Percentiles rank a stretch among this genome's conserved stretches.
Evolutionary conservation across 129 eudicot genomes (phyloP).

Genomic region (Tagetes erecta): DNA sequence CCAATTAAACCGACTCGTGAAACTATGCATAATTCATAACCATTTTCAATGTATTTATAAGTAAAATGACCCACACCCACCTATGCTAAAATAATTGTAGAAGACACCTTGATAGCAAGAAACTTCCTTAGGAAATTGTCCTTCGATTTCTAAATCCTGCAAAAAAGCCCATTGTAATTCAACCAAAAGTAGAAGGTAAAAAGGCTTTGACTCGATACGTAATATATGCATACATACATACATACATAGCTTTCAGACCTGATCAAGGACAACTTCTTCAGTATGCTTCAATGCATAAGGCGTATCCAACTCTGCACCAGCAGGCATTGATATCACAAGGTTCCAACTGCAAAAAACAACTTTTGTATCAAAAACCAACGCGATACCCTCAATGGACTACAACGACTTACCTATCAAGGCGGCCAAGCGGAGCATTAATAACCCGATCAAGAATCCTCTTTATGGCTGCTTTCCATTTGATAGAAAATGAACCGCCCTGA

Average conservation of each 20-base stretch:
- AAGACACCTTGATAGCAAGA: constrained; percentile 82
- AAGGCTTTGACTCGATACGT: not conserved
- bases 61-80: constrained; percentile 32
- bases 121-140: constrained; percentile 56
- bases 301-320: constrained; percentile 53
- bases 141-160: constrained; percentile 64
- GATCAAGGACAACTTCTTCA: constrained; percentile 63
- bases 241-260: constrained; percentile 41
- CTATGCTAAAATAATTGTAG: constrained; percentile 93
- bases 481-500: constrained; percentile 85
- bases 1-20: not conserved
- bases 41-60: not conserved
- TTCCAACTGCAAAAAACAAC: constrained; percentile 67
- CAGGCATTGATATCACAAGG: constrained; percentile 66
- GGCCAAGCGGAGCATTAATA: constrained; percentile 38
- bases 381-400: not conserved
- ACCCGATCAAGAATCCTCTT: constrained; percentile 62
- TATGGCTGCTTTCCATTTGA: constrained; percentile 66
- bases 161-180: constrained; percentile 19
- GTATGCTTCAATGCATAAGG: constrained; percentile 65
- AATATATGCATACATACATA: not conserved
- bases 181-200: not conserved
- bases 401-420: constrained; percentile 52
- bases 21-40: not conserved
- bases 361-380: constrained; percentile 2